These are phyloP conservation scores for Sclerotinia trifoliorum DNA, from an alignment of 2,329 filamentous ascomycete species.

Conservation along the genomic window DNA sequence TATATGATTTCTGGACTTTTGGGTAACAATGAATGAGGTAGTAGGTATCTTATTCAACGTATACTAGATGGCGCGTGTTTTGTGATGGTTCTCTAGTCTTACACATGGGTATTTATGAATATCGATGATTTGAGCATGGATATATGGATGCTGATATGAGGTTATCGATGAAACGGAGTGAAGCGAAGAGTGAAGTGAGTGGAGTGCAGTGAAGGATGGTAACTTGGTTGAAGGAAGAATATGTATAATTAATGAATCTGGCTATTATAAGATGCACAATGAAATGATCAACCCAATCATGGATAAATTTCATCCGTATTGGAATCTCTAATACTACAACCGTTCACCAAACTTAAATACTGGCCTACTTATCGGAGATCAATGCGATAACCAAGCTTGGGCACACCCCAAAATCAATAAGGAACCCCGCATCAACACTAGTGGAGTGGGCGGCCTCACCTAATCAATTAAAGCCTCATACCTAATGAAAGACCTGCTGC, in stretches of 20 bases:
- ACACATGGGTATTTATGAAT: not conserved
- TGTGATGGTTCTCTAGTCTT: not conserved
- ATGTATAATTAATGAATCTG: too few relatives aligned
- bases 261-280: too few relatives aligned
- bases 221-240: not conserved
- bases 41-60: not conserved
- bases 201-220: not conserved
- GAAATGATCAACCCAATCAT: not conserved
- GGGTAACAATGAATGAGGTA: not conserved
- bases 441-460: slow-evolving; percentile 13
- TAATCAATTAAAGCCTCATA: not conserved
- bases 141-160: not conserved
- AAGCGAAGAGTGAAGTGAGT: not conserved
- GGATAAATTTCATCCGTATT: not conserved
- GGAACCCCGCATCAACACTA: slow-evolving; percentile 12
- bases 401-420: not conserved
- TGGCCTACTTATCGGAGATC: not conserved
- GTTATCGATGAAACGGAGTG: not conserved
- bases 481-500: not conserved
- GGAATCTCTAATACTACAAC: not conserved
- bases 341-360: not conserved
- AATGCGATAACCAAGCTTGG: not conserved
- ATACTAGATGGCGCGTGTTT: not conserved
- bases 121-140: not conserved
- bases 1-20: not conserved